Base-by-base conservation (phyloP, 2,329 filamentous ascomycete species). In the Nothophoma quercina region DNA sequence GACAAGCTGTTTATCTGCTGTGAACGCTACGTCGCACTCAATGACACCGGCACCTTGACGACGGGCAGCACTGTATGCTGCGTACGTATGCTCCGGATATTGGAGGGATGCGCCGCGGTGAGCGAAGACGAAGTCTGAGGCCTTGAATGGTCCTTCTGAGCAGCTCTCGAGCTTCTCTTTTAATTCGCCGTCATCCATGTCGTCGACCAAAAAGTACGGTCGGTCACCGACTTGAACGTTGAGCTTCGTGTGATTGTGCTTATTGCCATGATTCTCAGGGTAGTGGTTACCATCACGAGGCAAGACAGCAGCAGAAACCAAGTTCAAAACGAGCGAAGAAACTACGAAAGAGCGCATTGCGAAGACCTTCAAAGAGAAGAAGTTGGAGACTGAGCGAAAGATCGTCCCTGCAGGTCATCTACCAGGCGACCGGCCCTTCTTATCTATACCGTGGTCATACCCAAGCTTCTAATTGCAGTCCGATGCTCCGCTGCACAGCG, bases 21-120 rank as follows among this genome's bases (percentile, higher is more conserved):
- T 75, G 60, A 75, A 75, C 0, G 71, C 63, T 15, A 75, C 71
- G 32, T 75, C 72, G 58, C 72, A 75, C 51, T 75, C 72, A 22
- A 75, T 65, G 12, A 74, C 52, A 25, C 72, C 72, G 8, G 72
- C 72, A 13, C 72, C 72, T 58, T 70, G 62, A 18, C 72, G 65
- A 19, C 67, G 63, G 2, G 68, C 72, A 8, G 72, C 72, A 13
- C 54, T 64, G 47, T 70, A 69, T 12, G 60, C 56, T 38, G 72
- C 60, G 3, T 65, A 46, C 1, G 70, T 72, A 32, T 75, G 69
- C 47, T 75, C 72, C 2, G 72, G 72, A 44, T 68, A 74, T 30
- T 73, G 66, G 13, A 75, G 61, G 1, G 72, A 59, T 4, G 69
- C 72, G 33, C 72, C 72, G 18, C 72, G 72, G 49, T 75, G 72